Percentiles rank a stretch among this genome's conserved stretches.
These are phyloP conservation scores for Globisporangium lucens DNA, from an alignment of 352 stramenopile genomes.

Conservation along the genomic window DNA sequence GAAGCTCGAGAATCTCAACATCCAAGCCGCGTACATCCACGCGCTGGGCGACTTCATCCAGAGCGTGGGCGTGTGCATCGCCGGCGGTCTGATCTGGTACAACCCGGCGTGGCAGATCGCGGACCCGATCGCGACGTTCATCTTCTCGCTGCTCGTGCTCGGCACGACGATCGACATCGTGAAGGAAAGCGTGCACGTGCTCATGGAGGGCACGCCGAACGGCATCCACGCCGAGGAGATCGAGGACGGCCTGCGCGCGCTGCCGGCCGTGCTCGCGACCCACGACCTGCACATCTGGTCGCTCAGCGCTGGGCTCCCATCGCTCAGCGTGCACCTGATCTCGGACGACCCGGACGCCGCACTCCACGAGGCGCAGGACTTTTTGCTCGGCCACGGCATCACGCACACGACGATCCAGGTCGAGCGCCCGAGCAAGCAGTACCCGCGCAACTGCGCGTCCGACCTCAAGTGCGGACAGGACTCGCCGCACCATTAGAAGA, in stretches of 20 bases:
- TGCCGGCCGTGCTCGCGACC: constrained; percentile 88
- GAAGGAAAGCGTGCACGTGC: constrained; percentile 88
- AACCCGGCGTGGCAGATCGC: constrained; percentile 95
- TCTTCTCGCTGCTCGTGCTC: constrained; percentile 96
- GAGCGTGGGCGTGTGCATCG: constrained; percentile 94
- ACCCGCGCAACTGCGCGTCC: constrained; percentile 67
- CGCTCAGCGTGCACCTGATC: constrained; percentile 92
- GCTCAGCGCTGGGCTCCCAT: constrained; percentile 88
- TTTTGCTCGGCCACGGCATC: constrained; percentile 73
- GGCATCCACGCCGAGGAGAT: constrained; percentile 88
- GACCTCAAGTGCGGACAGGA: constrained; percentile 77
- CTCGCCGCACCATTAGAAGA: constrained; percentile 45
- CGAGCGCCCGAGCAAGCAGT: constrained; percentile 62
- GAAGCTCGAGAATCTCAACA: constrained; percentile 92
- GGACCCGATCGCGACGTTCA: constrained; percentile 96
- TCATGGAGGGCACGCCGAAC: constrained; percentile 95
- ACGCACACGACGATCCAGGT: constrained; percentile 89
- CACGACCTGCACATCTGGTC: constrained; percentile 99
- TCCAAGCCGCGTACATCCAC: constrained; percentile 97
- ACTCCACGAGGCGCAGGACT: constrained; percentile 68
- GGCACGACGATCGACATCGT: constrained; percentile 92
- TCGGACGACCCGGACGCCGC: constrained; percentile 62
- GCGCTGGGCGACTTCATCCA: constrained; percentile 97
- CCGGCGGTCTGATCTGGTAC: constrained; percentile 95
- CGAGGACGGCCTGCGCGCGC: constrained; percentile 63